phyloP scores from a whole-genome alignment of 768 basidiomycete genomes.

The Mrakia gelida region DNA sequence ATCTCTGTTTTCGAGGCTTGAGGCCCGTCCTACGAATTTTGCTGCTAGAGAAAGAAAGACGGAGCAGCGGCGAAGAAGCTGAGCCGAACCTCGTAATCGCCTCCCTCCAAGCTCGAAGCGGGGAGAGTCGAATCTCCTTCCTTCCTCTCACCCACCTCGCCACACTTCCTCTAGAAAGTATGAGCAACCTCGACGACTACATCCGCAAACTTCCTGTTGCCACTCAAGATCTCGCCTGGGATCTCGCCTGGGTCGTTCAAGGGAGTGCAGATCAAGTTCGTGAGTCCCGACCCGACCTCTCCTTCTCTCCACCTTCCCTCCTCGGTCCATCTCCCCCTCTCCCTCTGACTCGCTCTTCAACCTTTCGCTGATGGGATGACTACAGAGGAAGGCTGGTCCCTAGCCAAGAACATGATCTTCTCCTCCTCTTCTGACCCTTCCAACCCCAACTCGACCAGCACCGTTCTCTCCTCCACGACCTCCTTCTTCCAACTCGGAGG shows the following conservation, averaged over 20 bases:
- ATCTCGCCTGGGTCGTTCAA: background rate
- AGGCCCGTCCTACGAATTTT: no score
- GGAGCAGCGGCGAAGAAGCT: no score
- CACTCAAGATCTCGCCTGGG: background rate
- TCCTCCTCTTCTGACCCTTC: background rate
- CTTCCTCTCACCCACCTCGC: background rate
- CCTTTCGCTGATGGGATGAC: background rate
- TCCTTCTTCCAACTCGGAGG: slow-evolving; percentile 9
- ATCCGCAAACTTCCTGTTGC: background rate
- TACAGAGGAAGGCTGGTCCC: background rate
- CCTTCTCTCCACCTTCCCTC: background rate
- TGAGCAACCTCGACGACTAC: slow-evolving; percentile 4
- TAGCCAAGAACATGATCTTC: background rate
- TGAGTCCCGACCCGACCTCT: background rate
- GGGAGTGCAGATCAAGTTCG: slow-evolving; percentile 5
- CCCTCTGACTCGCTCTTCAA: background rate
- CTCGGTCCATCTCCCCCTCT: background rate
- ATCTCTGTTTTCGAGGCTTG: no score
- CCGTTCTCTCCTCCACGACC: background rate
- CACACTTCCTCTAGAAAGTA: background rate
- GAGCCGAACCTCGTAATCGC: no score
- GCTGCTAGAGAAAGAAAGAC: no score
- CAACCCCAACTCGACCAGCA: background rate
- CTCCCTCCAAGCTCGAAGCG: background rate
- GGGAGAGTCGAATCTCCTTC: background rate